Conservation (phyloP, 805 yeast genomes). For the Lachancea quebecensis region DNA sequence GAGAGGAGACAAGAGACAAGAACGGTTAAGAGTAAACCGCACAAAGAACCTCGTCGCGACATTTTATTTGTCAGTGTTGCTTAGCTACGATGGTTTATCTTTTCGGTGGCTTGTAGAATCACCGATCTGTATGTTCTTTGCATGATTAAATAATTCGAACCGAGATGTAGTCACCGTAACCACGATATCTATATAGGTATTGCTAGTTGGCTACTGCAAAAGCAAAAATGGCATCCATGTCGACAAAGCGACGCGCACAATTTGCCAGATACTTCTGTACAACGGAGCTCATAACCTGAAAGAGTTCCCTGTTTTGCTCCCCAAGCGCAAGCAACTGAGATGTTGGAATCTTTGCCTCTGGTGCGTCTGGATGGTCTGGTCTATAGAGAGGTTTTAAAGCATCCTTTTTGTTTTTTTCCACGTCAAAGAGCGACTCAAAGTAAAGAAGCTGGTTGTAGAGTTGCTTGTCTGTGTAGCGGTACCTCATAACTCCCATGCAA, state of each 20-base stretch:
- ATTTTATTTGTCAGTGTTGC: no score
- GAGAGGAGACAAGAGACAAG: no score
- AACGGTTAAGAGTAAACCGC: no score
- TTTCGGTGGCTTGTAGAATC: no score
- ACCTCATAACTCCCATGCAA: constrained; percentile 74
- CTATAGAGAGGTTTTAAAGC: constrained; percentile 48
- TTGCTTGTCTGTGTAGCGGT: constrained; percentile 67
- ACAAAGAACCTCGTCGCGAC: no score
- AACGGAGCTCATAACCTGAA: constrained; percentile 47
- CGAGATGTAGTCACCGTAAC: no score
- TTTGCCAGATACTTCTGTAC: constrained; percentile 67
- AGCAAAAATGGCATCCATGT: constrained; percentile 74
- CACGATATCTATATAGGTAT: background rate
- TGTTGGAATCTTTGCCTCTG: constrained; percentile 26
- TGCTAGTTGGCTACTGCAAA: constrained; percentile 34
- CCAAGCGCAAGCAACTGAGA: constrained; percentile 67
- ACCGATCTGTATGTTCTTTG: no score
- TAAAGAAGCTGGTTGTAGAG: constrained; percentile 82
- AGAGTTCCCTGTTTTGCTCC: constrained; percentile 67
- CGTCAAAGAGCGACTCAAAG: constrained; percentile 71
- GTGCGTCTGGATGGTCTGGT: constrained; percentile 31
- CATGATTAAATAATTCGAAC: no score
- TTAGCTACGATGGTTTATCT: no score
- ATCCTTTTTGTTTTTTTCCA: constrained; percentile 61
- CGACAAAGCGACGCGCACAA: constrained; percentile 85